Base-by-base conservation (phyloP, 164 flowering plant species). In the Stephania cephalantha region DNA sequence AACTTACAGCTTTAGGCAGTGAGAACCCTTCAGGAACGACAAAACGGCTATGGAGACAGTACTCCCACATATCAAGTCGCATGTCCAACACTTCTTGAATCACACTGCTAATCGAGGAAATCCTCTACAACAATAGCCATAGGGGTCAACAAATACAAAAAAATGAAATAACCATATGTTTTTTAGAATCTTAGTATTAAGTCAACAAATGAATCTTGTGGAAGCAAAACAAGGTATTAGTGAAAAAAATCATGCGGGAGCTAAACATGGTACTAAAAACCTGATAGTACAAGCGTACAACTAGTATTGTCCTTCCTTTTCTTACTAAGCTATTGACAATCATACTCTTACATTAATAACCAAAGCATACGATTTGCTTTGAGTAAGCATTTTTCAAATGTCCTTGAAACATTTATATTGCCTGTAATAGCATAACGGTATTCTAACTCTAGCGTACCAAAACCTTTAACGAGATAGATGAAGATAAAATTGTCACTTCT, bases 1-100 rank as follows among this genome's bases (percentile, higher is more conserved):
- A 67, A 75, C 91, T 42, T 85, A 94, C 97, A 82, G 73, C 67
- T 76, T 84, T 75, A 44, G 88, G 89, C 69, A 91, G 73, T 2
- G 85, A 77, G 76, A 95, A 89, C 46, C 93, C 90, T 75, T 86
- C 81, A 20, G 99, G 96, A 76, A 93, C 93, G 71, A 73, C 72
- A 81, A 95, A 95, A 83, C 89, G 85, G 79, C 87, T 89, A 3
- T 70, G 82, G 46, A 90, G 84, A 76, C 94, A 90, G 50, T 93
- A 90, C 73, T 93, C 96, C 99, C 99, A 95, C 89, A 84, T 81
- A 71, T 55, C 83, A 81, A 95, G 70, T 30, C 85, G 83, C 78
- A 83, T 85, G 73, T 88, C 88, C 84, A 93, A 71, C 44, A 69
- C 83, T 53, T 81, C 82, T 78, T 90, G 88, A 70, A 90, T 74